Percentiles rank a stretch among this genome's conserved stretches.
Conservation (phyloP, 1,284 basidiomycete species). For the Tranzscheliella williamsii region DNA sequence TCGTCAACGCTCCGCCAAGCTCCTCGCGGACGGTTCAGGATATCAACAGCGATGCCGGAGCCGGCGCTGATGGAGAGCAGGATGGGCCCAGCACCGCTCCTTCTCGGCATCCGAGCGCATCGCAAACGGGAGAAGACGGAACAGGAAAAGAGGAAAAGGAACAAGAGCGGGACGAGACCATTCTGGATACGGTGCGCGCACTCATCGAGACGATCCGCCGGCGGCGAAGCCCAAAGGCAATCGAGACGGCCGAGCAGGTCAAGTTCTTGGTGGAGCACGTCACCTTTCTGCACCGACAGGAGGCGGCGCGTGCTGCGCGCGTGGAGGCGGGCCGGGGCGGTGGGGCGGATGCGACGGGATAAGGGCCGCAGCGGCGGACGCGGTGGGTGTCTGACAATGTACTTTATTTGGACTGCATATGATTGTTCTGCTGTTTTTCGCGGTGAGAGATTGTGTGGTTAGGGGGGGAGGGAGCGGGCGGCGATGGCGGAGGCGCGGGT, state of each 20-base stretch:
- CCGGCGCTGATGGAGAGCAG: not conserved
- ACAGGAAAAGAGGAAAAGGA: not conserved
- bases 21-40: not conserved
- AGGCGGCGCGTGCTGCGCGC: too few species aligned
- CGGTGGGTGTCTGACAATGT: too few species aligned
- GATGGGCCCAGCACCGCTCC: not conserved
- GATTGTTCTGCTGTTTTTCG: too few species aligned
- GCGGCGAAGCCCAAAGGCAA: conserved; percentile 54
- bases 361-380: too few species aligned
- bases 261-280: conserved; percentile 48
- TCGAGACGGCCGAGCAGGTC: conserved; percentile 60
- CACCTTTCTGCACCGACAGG: conserved; percentile 43
- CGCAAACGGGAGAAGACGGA: not conserved
- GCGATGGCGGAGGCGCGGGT: too few species aligned
- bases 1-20: not conserved
- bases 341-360: too few species aligned
- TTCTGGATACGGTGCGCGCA: conserved; percentile 21
- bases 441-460: too few species aligned
- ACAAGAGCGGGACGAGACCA: conserved; percentile 11
- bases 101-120: too few species aligned
- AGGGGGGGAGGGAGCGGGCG: too few species aligned
- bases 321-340: too few species aligned
- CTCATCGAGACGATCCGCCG: conserved; percentile 51
- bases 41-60: not conserved
- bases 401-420: too few species aligned